Evolutionary conservation across 1,284 basidiomycete species (phyloP), one percentile per base, ranked within the genome.

Genomic region (Takashimella koratensis): DNA sequence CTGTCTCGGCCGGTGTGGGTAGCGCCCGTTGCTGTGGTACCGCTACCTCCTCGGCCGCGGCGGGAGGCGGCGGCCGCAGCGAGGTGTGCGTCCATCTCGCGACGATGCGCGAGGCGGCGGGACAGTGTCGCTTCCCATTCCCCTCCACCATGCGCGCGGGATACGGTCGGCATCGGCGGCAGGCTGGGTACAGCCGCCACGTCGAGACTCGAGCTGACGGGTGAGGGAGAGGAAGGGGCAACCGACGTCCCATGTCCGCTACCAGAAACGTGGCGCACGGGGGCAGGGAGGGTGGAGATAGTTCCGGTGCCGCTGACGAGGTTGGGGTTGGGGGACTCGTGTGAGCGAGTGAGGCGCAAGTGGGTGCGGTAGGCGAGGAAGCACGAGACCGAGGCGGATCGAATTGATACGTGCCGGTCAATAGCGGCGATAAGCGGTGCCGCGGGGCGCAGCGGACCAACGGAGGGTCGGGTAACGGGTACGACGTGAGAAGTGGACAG

Each of bases 111-210:
- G 8, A 74, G 53, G n/a, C 71, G 60, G 12, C 72, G 59, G 0
- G 58, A 63, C 4, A 72, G 57, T 3, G 57, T 65, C 1, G 72
- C 72, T 57, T 74, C 70, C 72, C 72, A 74, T 43, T 74, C 70
- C 4, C 68, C 67, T 1, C 69, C 66, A 12, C 67, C 71, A 21
- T 62, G 54, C 0, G 65, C 64, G 16, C 65, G 46, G 0, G 69
- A 69, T 3, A 74, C 65, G 0, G 72, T 74, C 16, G 72, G 72
- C 61, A 70, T 66, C 3, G 59, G 58, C 3, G 49, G 50, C 11
- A 53, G n/a, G 54, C 45, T 6, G 51, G 58, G 44, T 47, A 59
- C 24, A 27, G 47, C 39, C 27, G 49, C 49, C 8, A 19, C 24
- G n/a, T 53, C 55, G 22, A 53, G 49, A 22, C 53, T 56, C 30